Evolutionary conservation across 225 moss, liverwort and hornwort species (phyloP), one percentile per base, ranked within the genome.

Genomic region (Bryum argenteum): DNA sequence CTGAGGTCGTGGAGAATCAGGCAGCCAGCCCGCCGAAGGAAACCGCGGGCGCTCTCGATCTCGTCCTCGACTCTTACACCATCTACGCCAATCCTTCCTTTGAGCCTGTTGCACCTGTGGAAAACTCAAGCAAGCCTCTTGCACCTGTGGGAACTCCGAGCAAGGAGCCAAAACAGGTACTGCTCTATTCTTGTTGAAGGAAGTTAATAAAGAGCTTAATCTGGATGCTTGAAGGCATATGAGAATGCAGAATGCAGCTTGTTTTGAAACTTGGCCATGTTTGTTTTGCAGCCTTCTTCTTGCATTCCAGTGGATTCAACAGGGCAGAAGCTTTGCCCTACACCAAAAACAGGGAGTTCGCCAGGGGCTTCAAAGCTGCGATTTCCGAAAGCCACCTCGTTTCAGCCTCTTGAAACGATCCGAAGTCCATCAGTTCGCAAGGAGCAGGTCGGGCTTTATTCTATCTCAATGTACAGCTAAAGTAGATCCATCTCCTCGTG

Each of bases 351-450:
- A 67, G 73, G 76, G 58, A 69, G 53, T 8, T 74, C 80, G 48
- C 86, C 83, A 43, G 72, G 78, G 48, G 37, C 22, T 9, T 75
- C 62, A 0, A 83, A 73, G 14, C 10, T 81, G 50, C 73, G 83
- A 0, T 51, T 75, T 52, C 67, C 70, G 1, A 78, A 71, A 72
- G 63, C 58, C 16, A 52, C 40, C 22, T 38, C 67, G 61, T 80
- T 80, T 15, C 80, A 80, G 45, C 86, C 80, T 42, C 73, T 87
- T 8, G 73, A 87, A 18, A 83, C 83, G 33, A 83, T 87, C 8
- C 80, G 40, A 66, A 87, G 87, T 78, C 81, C 81, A 14, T 10
- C 54, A 9, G 33, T 53, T 12, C 23, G 42, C 43, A 83, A 71
- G 54, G 73, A 75, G 18, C 80, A 81, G 80, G 83, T 78, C 20